Evolutionary conservation across 2,329 filamentous ascomycete genomes (phyloP).

Genomic region (Penicillium sp.): DNA sequence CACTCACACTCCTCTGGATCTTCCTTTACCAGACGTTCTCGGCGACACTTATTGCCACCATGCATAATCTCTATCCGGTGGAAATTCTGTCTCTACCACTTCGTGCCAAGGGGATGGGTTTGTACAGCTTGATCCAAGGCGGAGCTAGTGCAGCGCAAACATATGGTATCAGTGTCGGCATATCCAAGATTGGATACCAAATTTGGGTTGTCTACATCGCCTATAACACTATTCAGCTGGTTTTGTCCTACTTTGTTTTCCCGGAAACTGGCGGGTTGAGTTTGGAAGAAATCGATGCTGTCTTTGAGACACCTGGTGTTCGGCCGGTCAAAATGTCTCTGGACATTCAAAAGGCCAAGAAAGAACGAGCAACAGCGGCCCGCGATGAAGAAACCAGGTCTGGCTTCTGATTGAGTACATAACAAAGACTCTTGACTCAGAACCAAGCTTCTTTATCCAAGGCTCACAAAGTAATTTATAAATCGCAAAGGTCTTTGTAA

Average conservation of each 20-base stretch:
- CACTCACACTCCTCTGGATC: constrained; percentile 52
- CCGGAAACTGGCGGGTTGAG: constrained; percentile 56
- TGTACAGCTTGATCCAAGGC: constrained; percentile 52
- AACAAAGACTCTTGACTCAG: no score
- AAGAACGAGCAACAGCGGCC: constrained; percentile 30
- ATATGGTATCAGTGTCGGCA: constrained; percentile 55
- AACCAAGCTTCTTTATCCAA: no score
- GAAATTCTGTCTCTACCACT: constrained; percentile 51
- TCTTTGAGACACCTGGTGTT: constrained; percentile 57
- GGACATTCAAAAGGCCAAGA: constrained; percentile 48
- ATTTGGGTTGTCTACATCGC: constrained; percentile 57
- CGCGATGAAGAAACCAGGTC: constrained; percentile 21
- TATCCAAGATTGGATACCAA: constrained; percentile 54
- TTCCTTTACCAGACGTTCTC: constrained; percentile 55
- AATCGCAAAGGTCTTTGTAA: not conserved
- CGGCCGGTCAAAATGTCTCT: constrained; percentile 50
- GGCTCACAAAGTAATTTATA: no score
- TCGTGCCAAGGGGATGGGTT: constrained; percentile 52
- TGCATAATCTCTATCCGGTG: constrained; percentile 55
- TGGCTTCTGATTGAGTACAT: not conserved
- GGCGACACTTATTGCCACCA: constrained; percentile 51
- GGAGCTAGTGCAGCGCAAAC: constrained; percentile 49
- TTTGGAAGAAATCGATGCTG: constrained; percentile 62
- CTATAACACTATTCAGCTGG: constrained; percentile 55
- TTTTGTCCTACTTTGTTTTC: constrained; percentile 56